phyloP scores from a whole-genome alignment of 805 yeast genomes.

The Vanderwaltozyma tropicalis region DNA sequence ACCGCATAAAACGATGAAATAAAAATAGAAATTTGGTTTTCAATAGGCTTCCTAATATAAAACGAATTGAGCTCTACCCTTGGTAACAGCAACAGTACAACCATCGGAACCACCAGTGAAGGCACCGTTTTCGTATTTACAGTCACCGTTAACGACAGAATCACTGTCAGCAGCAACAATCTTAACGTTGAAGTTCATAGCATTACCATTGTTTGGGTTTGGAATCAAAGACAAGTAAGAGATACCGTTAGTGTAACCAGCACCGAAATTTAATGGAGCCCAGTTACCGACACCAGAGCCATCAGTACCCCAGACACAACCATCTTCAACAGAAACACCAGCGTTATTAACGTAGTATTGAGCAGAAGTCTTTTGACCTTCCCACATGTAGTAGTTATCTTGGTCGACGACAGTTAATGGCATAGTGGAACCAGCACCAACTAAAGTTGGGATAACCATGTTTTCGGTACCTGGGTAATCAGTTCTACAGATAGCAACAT shows the following conservation, averaged over 20 bases:
- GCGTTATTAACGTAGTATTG: conserved; percentile 97
- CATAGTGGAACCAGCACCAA: conserved; percentile 53
- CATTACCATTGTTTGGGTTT: conserved; percentile 74
- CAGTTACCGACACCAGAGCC: conserved; percentile 90
- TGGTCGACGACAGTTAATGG: conserved; percentile 76
- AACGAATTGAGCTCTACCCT: conserved; percentile 77
- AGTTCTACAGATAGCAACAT: conserved; percentile 91
- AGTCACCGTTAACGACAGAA: conserved; percentile 58
- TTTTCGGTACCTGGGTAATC: conserved; percentile 99
- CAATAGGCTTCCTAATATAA: conserved; percentile 34
- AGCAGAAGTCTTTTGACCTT: conserved; percentile 75
- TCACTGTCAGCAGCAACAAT: conserved; percentile 65
- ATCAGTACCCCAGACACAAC: conserved; percentile 85
- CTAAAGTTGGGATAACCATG: conserved; percentile 90
- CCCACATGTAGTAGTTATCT: conserved; percentile 72
- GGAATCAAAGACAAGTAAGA: conserved; percentile 87
- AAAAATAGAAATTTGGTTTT: not conserved
- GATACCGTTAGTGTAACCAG: conserved; percentile 65
- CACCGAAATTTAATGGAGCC: conserved; percentile 95
- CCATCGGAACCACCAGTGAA: conserved; percentile 55
- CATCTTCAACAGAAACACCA: conserved; percentile 83
- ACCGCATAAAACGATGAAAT: not conserved
- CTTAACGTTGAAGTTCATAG: conserved; percentile 66
- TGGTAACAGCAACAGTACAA: conserved; percentile 84
- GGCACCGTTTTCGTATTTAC: conserved; percentile 73